These are phyloP conservation scores for Zygosaccharomyces pseudobailii DNA, from an alignment of 1,139 yeast genomes.

Conservation along the genomic window DNA sequence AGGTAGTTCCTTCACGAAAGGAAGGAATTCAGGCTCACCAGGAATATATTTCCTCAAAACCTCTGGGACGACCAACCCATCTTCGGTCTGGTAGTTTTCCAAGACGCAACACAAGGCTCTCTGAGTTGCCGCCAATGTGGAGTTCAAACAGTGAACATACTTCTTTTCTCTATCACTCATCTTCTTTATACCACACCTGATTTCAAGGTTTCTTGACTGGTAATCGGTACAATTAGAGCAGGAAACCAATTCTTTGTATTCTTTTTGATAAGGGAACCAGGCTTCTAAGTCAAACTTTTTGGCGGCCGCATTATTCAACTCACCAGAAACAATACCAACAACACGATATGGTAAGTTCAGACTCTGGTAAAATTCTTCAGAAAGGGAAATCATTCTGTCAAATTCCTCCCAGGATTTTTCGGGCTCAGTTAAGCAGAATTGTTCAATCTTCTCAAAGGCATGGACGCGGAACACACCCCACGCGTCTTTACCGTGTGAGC, in stretches of 20 bases:
- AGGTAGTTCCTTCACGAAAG: slow-evolving; percentile 85
- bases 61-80: slow-evolving; percentile 89
- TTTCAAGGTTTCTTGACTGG: slow-evolving; percentile 96
- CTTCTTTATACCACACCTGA: slow-evolving; percentile 97
- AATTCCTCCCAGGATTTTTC: slow-evolving; percentile 98
- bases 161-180: slow-evolving; percentile 94
- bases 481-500: slow-evolving; percentile 98
- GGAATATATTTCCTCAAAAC: slow-evolving; percentile 94
- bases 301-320: slow-evolving; percentile 97
- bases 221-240: slow-evolving; percentile 99
- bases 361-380: slow-evolving; percentile 92
- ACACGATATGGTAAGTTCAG: slow-evolving; percentile 93
- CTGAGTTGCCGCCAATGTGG: slow-evolving; percentile 96
- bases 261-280: slow-evolving; percentile 99
- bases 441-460: slow-evolving; percentile 97
- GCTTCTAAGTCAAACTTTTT: slow-evolving; percentile 98
- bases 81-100: slow-evolving; percentile 97
- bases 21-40: slow-evolving; percentile 96
- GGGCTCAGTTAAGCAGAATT: slow-evolving; percentile 92
- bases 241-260: slow-evolving; percentile 95
- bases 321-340: slow-evolving; percentile 97
- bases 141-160: slow-evolving; percentile 96
- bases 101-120: slow-evolving; percentile 95
- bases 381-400: slow-evolving; percentile 83
- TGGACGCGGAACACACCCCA: slow-evolving; percentile 99